Conservation (phyloP, 805 yeast genomes). For the Yamadazyma tumulicola region DNA sequence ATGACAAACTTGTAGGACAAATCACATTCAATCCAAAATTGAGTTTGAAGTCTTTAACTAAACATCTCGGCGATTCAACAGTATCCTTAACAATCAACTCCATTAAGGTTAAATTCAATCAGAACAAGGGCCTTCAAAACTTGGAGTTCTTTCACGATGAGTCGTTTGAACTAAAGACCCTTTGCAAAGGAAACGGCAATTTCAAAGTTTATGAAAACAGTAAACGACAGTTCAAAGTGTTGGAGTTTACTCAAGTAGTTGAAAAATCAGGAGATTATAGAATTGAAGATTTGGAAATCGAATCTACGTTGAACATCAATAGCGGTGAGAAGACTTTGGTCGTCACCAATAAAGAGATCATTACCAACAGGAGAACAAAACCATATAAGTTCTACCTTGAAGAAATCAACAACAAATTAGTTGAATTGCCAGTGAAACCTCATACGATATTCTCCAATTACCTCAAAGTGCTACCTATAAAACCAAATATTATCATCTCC, state of each 20-base stretch:
- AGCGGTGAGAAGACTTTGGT: constrained; percentile 2
- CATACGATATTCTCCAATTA: constrained; percentile 8
- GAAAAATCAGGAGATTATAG: constrained; percentile 21
- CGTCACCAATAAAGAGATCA: constrained; percentile 9
- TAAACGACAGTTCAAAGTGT: constrained; percentile 6
- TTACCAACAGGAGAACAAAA: not conserved
- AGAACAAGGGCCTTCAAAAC: not conserved
- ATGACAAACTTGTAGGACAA: constrained; percentile 16
- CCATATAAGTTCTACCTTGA: constrained; percentile 9
- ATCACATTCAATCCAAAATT: constrained; percentile 13
- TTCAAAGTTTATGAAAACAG: not conserved
- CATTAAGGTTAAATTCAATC: constrained; percentile 1
- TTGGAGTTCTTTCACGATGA: constrained; percentile 1
- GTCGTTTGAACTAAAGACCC: not conserved
- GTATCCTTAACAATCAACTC: not conserved
- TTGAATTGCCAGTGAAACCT: constrained; percentile 6
- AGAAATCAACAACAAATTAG: constrained; percentile 1
- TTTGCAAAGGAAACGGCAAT: not conserved
- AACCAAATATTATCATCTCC: constrained; percentile 21
- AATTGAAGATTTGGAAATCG: constrained; percentile 16
- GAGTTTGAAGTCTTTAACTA: not conserved
- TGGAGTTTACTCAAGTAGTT: constrained; percentile 20
- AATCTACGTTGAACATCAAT: constrained; percentile 10
- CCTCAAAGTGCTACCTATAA: constrained; percentile 19
- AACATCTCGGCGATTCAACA: constrained; percentile 1